Base-by-base conservation (phyloP, 2,329 filamentous ascomycete genomes). In the Elsinoe arachidis region DNA sequence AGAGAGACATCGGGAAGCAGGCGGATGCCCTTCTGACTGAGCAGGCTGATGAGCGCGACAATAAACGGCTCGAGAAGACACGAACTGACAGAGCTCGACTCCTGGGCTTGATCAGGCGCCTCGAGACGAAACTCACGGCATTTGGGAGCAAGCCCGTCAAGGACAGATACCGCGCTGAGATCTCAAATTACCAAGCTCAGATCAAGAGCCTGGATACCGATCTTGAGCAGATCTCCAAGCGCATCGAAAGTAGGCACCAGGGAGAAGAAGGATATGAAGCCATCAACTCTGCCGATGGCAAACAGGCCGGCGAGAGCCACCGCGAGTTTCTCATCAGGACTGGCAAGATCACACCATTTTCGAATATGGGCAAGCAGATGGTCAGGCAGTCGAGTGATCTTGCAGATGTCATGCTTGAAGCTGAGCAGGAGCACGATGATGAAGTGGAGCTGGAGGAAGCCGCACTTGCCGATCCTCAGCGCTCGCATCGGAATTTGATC, bases 341-440 rank as follows among this genome's bases (percentile, higher is more conserved):
- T 0, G 93, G 93, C 60, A 97, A 97, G 73, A 97, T 99, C 63
- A 99, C 93, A 0, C 93, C 93, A 0, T 99, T 99, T 67, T 88
- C 90, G 6, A 88, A 86, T 61, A 81, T 95, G 64, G 83, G 83
- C 23, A 79, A 82, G 12, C 78, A 81, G n/a, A 74, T 84, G 1
- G 76, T 81, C 26, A 82, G 80, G 2, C 78, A 84, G 2, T 78
- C 85, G 44, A 86, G 86, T 1, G 85, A 85, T 59, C 76, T 96
- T 14, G 86, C 87, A 10, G 85, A 91, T 66, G 86, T 85, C 1
- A 80, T 96, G 59, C 75, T 91, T 12, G 88, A 95, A 68, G 90
- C 88, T 0, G 90, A 96, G 67, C 86, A 90, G 58, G 87, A 87
- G 55, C 71, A 71, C 4, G 71, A 79, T 73, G 74, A 77, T 2